Percentiles rank a stretch among this genome's conserved stretches.
Conservation (phyloP, 75 land plant species). For the Gnetum montanum region DNA sequence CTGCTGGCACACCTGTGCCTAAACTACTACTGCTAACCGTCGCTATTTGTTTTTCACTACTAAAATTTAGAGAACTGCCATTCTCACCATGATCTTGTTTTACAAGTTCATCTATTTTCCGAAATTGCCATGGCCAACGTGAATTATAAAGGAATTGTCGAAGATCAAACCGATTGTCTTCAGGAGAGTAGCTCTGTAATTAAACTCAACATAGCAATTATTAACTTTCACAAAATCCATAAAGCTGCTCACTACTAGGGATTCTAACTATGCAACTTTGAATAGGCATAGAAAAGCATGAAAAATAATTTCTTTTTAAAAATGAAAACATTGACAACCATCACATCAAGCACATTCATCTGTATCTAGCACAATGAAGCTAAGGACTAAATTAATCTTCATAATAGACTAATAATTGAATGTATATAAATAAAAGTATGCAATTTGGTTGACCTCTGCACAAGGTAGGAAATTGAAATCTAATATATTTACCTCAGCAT, state of each 20-base stretch:
- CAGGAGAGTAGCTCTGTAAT: conserved; percentile 90
- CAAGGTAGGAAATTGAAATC: too few species aligned
- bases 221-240: background rate
- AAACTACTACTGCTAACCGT: conserved; percentile 16
- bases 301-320: background rate
- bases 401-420: too few species aligned
- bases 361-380: too few species aligned
- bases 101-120: conserved; percentile 77
- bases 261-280: background rate
- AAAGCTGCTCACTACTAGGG: background rate
- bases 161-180: conserved; percentile 92
- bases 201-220: background rate
- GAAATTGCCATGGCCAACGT: conserved; percentile 93
- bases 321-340: too few species aligned
- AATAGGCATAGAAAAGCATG: background rate
- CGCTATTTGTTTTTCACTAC: conserved; percentile 17
- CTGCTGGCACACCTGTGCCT: conserved; percentile 83
- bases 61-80: conserved; percentile 1
- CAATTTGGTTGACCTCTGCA: too few species aligned
- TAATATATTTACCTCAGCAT: conserved; percentile 92
- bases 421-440: too few species aligned
- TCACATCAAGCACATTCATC: too few species aligned
- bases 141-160: conserved; percentile 88
- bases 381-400: too few species aligned
- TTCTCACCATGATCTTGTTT: conserved; percentile 16